Evolutionary conservation across 805 yeast species (phyloP), one percentile per base, ranked within the genome.

Genomic region (Saccharomycopsis babjevae): DNA sequence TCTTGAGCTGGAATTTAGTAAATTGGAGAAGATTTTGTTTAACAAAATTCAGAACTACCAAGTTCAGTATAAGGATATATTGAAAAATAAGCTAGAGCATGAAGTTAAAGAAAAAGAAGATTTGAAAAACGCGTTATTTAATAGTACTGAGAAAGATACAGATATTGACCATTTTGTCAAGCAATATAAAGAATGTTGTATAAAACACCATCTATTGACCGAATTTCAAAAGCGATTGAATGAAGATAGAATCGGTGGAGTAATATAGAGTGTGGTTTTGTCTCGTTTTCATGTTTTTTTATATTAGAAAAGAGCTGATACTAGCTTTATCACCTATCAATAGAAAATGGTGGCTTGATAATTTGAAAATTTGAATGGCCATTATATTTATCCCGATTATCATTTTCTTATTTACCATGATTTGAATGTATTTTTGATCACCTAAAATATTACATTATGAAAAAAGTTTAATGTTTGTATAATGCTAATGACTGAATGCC

Each of bases 201-300:
- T 38, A 6, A 60, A 46, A 32, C 54, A 32, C 18, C 62, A 62
- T 34, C 50, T 36, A n/a, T 20, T 34, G 16, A 38, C 22, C 13
- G 63, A 62, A 43, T 52, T 54, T 15, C 40, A 36, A 18, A 62
- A 62, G 34, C 38, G 61, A 30, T 38, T 60, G 15, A 13, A 54
- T 13, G 62, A 57, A 40, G 61, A 62, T 46, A 20, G 63, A 39
- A 62, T 62, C 16, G 63, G 54, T 2, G 65, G 65, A 15, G 52
- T 62, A 7, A 46, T 59, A 18, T 59, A 25, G 20, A 25, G 22
- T 50, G 8, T 13, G 15, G 15, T 34, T 8, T 34, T 46, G 5
- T 2, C 4, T 46, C 22, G 28, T 25, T n/a, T 40, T 40, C 20
- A 34, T 8, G 39, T n/a, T n/a, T n/a, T n/a, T n/a, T n/a, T n/a